phyloP scores from a whole-genome alignment of 2,329 filamentous ascomycete species.

The Phialophora tarda region DNA sequence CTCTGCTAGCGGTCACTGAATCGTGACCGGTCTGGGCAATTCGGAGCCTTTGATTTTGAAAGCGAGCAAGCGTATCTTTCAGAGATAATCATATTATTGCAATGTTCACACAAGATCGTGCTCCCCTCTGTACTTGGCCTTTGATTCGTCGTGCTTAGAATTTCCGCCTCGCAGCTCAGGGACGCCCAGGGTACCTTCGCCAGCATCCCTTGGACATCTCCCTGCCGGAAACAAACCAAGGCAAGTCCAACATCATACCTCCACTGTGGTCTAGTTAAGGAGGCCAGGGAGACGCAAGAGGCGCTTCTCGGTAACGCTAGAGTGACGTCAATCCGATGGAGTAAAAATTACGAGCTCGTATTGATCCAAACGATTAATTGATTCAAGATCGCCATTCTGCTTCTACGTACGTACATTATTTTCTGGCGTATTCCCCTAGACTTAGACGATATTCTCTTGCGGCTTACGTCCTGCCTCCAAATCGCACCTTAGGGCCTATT shows the following conservation, averaged over 20 bases:
- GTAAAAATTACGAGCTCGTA: not conserved
- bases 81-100: not conserved
- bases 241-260: constrained; percentile 52
- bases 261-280: constrained; percentile 43
- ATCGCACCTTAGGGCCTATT: not conserved
- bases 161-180: constrained; percentile 25
- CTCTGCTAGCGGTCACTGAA: constrained; percentile 61
- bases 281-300: not conserved
- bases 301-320: not conserved
- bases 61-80: not conserved
- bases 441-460: not conserved
- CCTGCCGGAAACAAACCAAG: constrained; percentile 50
- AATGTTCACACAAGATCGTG: constrained; percentile 13
- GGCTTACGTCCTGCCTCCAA: not conserved
- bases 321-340: not conserved
- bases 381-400: not conserved
- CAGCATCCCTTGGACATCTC: constrained; percentile 52
- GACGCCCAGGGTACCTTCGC: constrained; percentile 41
- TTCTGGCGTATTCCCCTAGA: not conserved
- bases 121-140: constrained; percentile 34
- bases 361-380: not conserved
- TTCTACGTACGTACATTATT: not conserved
- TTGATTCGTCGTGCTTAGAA: constrained; percentile 36
- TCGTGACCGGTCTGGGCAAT: not conserved
- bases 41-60: not conserved